Conservation (phyloP, 129 eudicot species). For the Artemisia annua region DNA sequence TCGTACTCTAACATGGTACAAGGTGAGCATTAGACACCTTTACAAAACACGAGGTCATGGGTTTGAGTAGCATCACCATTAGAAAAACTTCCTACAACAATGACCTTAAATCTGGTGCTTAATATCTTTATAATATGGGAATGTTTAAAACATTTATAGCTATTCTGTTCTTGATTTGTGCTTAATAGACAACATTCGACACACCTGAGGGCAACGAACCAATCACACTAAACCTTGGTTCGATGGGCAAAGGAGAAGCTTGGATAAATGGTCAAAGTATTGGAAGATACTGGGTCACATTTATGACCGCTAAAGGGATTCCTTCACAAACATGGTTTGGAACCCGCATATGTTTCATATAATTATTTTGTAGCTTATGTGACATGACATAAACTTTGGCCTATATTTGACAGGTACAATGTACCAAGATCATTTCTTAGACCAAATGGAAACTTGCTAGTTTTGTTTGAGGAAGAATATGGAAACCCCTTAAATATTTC, state of each 20-base stretch:
- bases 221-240: slow-evolving; percentile 63
- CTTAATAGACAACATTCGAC: slow-evolving; percentile 61
- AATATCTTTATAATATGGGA: no score
- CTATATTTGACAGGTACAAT: slow-evolving; percentile 57
- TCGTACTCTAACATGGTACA: slow-evolving; percentile 72
- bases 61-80: no score
- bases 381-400: slow-evolving; percentile 8
- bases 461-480: slow-evolving; percentile 73
- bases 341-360: neutral
- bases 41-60: neutral
- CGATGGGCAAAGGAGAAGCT: slow-evolving; percentile 95
- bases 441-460: slow-evolving; percentile 56
- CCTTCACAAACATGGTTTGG: slow-evolving; percentile 79
- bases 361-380: neutral
- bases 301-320: slow-evolving; percentile 44
- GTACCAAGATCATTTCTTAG: slow-evolving; percentile 75
- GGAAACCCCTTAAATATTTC: slow-evolving; percentile 58
- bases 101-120: no score
- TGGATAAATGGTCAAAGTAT: slow-evolving; percentile 93
- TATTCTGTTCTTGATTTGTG: slow-evolving; percentile 8
- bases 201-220: slow-evolving; percentile 62
- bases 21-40: slow-evolving; percentile 42
- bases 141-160: neutral
- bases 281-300: slow-evolving; percentile 90
- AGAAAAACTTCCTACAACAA: neutral